Evolutionary conservation across 345 rosid genomes (phyloP).

Genomic region (Lepidium didymum): DNA sequence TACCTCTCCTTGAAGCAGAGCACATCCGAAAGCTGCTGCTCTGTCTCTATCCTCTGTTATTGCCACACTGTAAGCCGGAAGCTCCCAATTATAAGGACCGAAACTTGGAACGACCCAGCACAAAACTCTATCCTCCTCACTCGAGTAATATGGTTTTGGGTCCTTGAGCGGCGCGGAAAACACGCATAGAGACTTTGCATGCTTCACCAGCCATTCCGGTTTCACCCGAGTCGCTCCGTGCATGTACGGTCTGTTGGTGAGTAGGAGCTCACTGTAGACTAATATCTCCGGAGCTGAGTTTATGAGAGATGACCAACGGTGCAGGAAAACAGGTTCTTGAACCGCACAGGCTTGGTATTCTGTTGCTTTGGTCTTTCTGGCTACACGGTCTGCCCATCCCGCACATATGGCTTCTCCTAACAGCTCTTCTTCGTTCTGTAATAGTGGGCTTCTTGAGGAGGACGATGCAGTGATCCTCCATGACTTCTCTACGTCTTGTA

Average conservation of each 20-base stretch:
- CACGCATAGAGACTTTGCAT: conserved; percentile 50
- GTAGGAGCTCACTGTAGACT: conserved; percentile 70
- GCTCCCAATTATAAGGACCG: conserved; percentile 64
- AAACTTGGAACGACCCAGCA: conserved; percentile 58
- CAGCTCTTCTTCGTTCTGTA: conserved; percentile 60
- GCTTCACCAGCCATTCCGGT: conserved; percentile 71
- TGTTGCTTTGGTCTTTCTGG: conserved; percentile 48
- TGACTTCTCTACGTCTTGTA: conserved; percentile 54
- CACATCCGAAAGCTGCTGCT: conserved; percentile 52
- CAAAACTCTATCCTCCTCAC: conserved; percentile 44
- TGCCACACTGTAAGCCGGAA: conserved; percentile 45
- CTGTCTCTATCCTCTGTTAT: conserved; percentile 27
- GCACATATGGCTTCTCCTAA: conserved; percentile 77
- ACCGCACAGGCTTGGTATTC: conserved; percentile 65
- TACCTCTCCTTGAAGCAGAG: conserved; percentile 74
- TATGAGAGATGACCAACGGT: conserved; percentile 65
- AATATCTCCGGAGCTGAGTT: conserved; percentile 72
- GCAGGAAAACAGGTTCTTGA: conserved; percentile 68
- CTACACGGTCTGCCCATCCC: conserved; percentile 97
- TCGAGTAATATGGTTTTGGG: conserved; percentile 61
- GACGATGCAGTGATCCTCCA: conserved; percentile 46
- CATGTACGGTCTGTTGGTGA: conserved; percentile 72
- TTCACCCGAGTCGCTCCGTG: conserved; percentile 74
- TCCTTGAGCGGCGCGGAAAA: conserved; percentile 50
- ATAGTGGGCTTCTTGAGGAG: conserved; percentile 38